Evolutionary conservation across 768 basidiomycete genomes (phyloP).

Genomic region (Naganishia friedmannii): DNA sequence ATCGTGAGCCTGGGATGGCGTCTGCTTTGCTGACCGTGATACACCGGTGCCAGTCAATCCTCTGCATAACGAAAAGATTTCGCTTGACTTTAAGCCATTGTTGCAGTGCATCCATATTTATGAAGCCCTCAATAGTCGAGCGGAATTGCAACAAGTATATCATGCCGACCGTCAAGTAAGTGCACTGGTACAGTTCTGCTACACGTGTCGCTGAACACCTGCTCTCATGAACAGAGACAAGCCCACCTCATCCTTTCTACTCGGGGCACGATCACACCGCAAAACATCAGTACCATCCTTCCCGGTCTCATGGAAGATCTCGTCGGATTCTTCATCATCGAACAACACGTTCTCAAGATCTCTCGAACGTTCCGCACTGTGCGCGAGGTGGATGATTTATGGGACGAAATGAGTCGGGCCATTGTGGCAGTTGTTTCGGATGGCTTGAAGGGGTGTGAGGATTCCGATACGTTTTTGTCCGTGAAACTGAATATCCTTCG

Average conservation of each 20-base stretch:
- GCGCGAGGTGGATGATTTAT: slow-evolving; percentile 87
- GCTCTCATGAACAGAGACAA: slow-evolving; percentile 67
- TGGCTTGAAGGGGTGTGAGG: slow-evolving; percentile 69
- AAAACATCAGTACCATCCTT: slow-evolving; percentile 56
- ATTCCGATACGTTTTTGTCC: slow-evolving; percentile 74
- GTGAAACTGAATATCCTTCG: slow-evolving; percentile 79
- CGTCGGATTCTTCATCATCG: slow-evolving; percentile 95
- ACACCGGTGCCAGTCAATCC: slow-evolving; percentile 65
- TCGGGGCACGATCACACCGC: slow-evolving; percentile 48
- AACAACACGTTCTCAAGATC: slow-evolving; percentile 83
- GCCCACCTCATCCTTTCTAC: slow-evolving; percentile 82
- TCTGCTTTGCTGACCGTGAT: background rate
- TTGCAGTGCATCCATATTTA: slow-evolving; percentile 98
- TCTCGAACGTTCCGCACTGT: slow-evolving; percentile 85
- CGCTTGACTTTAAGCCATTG: slow-evolving; percentile 88
- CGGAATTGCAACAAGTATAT: slow-evolving; percentile 84
- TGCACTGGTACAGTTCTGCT: background rate
- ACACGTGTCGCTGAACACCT: background rate
- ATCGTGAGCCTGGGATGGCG: background rate
- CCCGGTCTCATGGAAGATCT: slow-evolving; percentile 83
- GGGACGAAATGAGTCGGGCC: slow-evolving; percentile 77
- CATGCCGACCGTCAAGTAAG: slow-evolving; percentile 92
- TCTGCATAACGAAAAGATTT: slow-evolving; percentile 81
- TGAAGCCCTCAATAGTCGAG: slow-evolving; percentile 80
- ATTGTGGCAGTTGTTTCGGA: slow-evolving; percentile 70